Conservation (phyloP, 805 yeast species). For the Kurtzmaniella fragi region DNA sequence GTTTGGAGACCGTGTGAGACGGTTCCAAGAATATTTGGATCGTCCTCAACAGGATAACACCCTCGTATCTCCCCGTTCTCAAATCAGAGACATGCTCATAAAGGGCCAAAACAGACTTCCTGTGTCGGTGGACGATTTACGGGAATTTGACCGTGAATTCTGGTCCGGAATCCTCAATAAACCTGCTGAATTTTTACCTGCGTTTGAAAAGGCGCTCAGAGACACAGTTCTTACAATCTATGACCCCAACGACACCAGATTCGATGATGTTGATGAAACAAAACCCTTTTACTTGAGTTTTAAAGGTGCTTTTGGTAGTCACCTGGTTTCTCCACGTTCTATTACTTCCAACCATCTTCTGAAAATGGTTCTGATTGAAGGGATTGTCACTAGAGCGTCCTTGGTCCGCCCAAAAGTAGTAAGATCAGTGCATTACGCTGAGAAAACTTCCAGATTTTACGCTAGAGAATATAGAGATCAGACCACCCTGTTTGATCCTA, state of each 20-base stretch:
- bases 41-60: slow-evolving; percentile 33
- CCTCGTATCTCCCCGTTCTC: slow-evolving; percentile 53
- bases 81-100: slow-evolving; percentile 67
- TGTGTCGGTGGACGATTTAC: slow-evolving; percentile 79
- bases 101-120: slow-evolving; percentile 61
- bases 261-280: slow-evolving; percentile 49
- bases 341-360: slow-evolving; percentile 74
- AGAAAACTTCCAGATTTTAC: slow-evolving; percentile 74
- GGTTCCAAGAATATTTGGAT: slow-evolving; percentile 82
- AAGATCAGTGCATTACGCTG: slow-evolving; percentile 90
- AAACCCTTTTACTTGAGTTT: slow-evolving; percentile 73
- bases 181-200: slow-evolving; percentile 86
- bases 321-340: slow-evolving; percentile 82
- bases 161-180: slow-evolving; percentile 71
- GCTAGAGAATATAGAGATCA: slow-evolving; percentile 91
- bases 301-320: slow-evolving; percentile 87
- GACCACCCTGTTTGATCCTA: slow-evolving; percentile 83
- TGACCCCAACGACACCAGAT: slow-evolving; percentile 53
- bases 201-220: slow-evolving; percentile 80
- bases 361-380: slow-evolving; percentile 82
- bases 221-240: slow-evolving; percentile 73
- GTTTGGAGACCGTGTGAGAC: slow-evolving; percentile 79
- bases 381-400: slow-evolving; percentile 92
- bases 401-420: slow-evolving; percentile 88
- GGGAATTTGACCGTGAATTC: slow-evolving; percentile 73